phyloP scores from a whole-genome alignment of 768 basidiomycete genomes.

The Aureoboletus auriporus region DNA sequence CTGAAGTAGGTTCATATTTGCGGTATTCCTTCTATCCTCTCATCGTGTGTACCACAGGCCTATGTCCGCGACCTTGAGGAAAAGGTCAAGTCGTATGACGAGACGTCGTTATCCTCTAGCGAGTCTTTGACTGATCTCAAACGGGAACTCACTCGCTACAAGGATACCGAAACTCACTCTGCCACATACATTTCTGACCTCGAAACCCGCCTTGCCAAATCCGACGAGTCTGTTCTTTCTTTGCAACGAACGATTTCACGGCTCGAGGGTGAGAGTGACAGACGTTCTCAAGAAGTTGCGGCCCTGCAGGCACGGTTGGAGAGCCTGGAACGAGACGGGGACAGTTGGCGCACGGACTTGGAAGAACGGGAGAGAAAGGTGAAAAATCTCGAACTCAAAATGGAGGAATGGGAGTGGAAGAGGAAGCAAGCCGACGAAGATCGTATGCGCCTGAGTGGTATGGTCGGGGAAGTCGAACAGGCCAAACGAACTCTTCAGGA shows the following conservation, averaged over 20 bases:
- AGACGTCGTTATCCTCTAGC: slow-evolving; percentile 68
- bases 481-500: slow-evolving; percentile 67
- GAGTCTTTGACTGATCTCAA: slow-evolving; percentile 80
- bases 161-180: slow-evolving; percentile 70
- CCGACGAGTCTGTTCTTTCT: slow-evolving; percentile 70
- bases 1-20: slow-evolving; percentile 59
- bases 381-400: slow-evolving; percentile 69
- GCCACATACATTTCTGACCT: slow-evolving; percentile 81
- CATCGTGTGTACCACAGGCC: slow-evolving; percentile 45
- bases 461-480: slow-evolving; percentile 67
- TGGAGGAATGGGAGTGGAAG: slow-evolving; percentile 75
- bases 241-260: slow-evolving; percentile 70
- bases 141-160: slow-evolving; percentile 75
- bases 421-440: slow-evolving; percentile 65
- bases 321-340: slow-evolving; percentile 63
- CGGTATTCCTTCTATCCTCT: background rate
- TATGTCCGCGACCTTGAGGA: slow-evolving; percentile 93
- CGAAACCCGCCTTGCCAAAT: slow-evolving; percentile 72
- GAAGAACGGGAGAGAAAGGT: slow-evolving; percentile 79
- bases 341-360: slow-evolving; percentile 80
- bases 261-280: slow-evolving; percentile 73
- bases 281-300: slow-evolving; percentile 68
- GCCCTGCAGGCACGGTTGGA: slow-evolving; percentile 70
- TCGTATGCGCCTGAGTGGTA: slow-evolving; percentile 57
- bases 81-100: slow-evolving; percentile 83